Percentiles rank a stretch among this genome's conserved stretches.
Evolutionary conservation across 495 filamentous ascomycete species (phyloP).

Genomic region (Penicillium subrubescens): DNA sequence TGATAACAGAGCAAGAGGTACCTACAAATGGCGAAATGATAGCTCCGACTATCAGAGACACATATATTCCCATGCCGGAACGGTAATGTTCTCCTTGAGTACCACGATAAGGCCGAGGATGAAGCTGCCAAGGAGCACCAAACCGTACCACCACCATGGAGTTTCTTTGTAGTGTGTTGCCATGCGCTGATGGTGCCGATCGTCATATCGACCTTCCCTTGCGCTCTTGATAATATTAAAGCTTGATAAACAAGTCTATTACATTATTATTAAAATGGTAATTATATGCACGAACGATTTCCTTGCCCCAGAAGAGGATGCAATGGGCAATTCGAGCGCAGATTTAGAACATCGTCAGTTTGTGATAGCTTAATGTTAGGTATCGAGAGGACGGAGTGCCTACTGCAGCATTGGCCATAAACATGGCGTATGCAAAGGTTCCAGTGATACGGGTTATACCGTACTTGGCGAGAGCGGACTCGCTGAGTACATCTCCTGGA

Average conservation of each 20-base stretch:
- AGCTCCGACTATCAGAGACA: slow-evolving; percentile 39
- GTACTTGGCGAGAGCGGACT: slow-evolving; percentile 28
- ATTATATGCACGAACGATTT: slow-evolving; percentile 32
- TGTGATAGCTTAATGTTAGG: not conserved
- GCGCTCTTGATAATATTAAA: no score
- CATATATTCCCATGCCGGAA: slow-evolving; percentile 60
- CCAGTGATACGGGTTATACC: slow-evolving; percentile 46
- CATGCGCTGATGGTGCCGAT: slow-evolving; percentile 51
- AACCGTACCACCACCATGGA: slow-evolving; percentile 58
- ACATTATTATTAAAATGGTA: no score
- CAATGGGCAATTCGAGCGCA: slow-evolving; percentile 38
- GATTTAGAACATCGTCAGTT: slow-evolving; percentile 21
- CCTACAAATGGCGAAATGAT: slow-evolving; percentile 39
- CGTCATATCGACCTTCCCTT: slow-evolving; percentile 30
- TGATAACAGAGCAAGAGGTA: not conserved
- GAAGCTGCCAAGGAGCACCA: slow-evolving; percentile 48
- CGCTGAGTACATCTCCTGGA: slow-evolving; percentile 37
- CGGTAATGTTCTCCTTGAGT: slow-evolving; percentile 49
- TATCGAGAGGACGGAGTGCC: not conserved
- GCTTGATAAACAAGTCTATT: no score
- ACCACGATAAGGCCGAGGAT: slow-evolving; percentile 51
- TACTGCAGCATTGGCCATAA: slow-evolving; percentile 39
- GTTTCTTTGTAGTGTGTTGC: slow-evolving; percentile 51
- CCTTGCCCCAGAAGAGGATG: slow-evolving; percentile 39
- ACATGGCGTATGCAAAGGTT: slow-evolving; percentile 39